Conservation (phyloP, 257 asterid species). For the Forsythia suspensa region DNA sequence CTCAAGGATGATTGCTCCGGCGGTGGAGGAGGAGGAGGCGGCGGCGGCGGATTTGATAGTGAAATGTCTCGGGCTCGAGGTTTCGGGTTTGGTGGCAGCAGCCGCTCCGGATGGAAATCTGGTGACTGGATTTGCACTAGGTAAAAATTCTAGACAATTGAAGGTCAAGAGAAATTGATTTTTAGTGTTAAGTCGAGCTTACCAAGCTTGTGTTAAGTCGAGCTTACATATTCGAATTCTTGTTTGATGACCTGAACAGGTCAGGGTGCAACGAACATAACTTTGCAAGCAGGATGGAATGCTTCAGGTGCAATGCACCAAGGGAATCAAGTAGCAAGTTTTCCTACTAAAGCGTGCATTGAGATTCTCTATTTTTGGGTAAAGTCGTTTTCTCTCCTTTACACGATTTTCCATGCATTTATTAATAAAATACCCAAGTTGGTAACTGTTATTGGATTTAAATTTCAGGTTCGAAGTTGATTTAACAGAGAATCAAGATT, state of each 20-base stretch:
- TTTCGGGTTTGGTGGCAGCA: constrained; percentile 42
- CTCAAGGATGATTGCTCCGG: constrained; percentile 61
- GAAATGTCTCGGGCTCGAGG: constrained; percentile 50
- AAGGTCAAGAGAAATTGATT: too few species aligned
- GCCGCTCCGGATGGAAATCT: constrained; percentile 93
- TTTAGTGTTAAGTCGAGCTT: too few species aligned
- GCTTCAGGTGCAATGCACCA: constrained; percentile 98
- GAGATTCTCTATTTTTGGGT: constrained; percentile 66
- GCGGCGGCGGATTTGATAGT: constrained; percentile 39
- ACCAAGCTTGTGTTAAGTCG: too few species aligned
- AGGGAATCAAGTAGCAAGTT: constrained; percentile 73
- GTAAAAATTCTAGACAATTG: constrained; percentile 28
- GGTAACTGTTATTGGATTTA: neutral
- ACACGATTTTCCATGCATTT: neutral
- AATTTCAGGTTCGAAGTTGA: constrained; percentile 43
- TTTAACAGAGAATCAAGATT: constrained; percentile 48
- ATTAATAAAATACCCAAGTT: neutral
- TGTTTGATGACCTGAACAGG: constrained; percentile 31
- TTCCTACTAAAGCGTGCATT: constrained; percentile 40
- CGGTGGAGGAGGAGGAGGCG: neutral
- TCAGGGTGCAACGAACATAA: constrained; percentile 93
- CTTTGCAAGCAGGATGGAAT: constrained; percentile 95
- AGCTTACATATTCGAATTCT: too few species aligned
- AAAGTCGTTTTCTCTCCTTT: constrained; percentile 9
- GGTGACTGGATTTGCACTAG: constrained; percentile 98